Conservation (phyloP, 108 stramenopile species). For the Epipyxis sp. region DNA sequence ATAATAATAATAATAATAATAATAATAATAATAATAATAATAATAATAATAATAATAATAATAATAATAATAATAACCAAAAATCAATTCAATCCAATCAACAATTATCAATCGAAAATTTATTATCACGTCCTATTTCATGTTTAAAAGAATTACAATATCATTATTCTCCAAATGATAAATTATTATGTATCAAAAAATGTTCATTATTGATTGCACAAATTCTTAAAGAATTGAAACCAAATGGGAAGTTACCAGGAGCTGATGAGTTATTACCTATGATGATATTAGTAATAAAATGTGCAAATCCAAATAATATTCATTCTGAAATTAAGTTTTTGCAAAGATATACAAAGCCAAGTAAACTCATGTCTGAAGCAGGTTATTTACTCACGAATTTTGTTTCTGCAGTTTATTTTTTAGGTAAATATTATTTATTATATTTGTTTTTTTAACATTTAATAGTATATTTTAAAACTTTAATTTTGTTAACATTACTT, state of each 20-base stretch:
- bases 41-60: no score
- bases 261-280: conserved; percentile 1
- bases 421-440: no score
- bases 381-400: conserved; percentile 3
- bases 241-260: neutral
- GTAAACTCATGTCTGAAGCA: neutral
- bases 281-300: neutral
- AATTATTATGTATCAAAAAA: neutral
- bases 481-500: no score
- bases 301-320: neutral
- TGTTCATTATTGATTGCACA: neutral
- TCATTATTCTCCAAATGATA: neutral
- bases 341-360: neutral
- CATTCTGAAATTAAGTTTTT: neutral
- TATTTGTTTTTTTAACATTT: no score
- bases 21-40: no score
- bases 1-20: no score
- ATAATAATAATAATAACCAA: no score
- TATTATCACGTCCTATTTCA: neutral
- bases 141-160: neutral
- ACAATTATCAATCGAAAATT: neutral
- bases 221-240: neutral
- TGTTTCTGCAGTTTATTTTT: conserved; percentile 13
- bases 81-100: neutral
- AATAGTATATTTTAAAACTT: no score